phyloP scores from a whole-genome alignment of 2,329 filamentous ascomycete species.

The Verticillium longisporum region DNA sequence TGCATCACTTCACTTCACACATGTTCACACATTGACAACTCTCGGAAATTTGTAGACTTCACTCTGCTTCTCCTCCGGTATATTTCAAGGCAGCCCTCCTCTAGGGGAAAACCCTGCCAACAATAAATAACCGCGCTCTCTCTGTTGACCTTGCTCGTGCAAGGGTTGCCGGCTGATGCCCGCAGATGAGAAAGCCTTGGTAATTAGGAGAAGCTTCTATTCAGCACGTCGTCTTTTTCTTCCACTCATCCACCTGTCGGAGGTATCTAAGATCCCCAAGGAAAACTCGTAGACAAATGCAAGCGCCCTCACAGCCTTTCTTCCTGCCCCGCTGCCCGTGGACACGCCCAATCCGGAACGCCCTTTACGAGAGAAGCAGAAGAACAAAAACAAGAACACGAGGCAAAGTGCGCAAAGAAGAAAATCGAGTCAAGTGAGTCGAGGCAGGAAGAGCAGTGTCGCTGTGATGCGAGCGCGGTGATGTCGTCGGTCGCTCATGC shows the following conservation, averaged over 20 bases:
- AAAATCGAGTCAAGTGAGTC: neutral
- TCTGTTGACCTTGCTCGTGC: neutral
- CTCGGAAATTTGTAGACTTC: neutral
- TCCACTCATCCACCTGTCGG: neutral
- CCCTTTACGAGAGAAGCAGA: constrained; percentile 15
- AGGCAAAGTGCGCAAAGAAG: constrained; percentile 4
- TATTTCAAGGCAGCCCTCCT: neutral
- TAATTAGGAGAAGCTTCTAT: neutral
- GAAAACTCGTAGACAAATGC: neutral
- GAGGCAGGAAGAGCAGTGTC: constrained; percentile 6
- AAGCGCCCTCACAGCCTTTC: constrained; percentile 3
- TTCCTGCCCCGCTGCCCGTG: neutral
- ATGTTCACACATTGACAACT: too few species aligned
- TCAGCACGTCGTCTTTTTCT: neutral
- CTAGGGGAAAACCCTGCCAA: neutral
- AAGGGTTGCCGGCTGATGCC: neutral
- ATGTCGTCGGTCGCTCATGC: constrained; percentile 41
- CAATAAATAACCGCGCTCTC: neutral
- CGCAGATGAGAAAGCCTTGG: neutral
- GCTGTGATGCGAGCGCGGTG: constrained; percentile 9
- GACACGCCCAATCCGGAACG: constrained; percentile 1
- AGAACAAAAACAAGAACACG: constrained; percentile 11
- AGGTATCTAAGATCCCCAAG: neutral
- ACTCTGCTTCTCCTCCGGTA: neutral
- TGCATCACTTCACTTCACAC: too few species aligned